Evolutionary conservation across 2,329 filamentous ascomycete species (phyloP).

Genomic region (Beauveria medogensis): DNA sequence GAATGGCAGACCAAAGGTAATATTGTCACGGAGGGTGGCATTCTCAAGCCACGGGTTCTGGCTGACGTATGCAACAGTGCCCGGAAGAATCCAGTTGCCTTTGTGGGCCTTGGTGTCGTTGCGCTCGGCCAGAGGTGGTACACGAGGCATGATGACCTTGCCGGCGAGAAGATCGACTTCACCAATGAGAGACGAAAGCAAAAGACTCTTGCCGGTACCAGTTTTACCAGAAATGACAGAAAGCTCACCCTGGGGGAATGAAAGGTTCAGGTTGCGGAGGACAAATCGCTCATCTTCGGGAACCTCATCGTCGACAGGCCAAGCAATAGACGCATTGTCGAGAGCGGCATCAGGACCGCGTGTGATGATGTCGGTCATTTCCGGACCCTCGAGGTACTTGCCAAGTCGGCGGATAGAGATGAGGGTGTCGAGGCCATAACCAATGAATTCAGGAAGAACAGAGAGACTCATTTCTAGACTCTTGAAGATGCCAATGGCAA

Average conservation of each 20-base stretch:
- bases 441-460: slow-evolving; percentile 64
- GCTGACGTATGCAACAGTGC: slow-evolving; percentile 64
- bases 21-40: slow-evolving; percentile 68
- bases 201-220: slow-evolving; percentile 67
- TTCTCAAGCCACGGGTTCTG: slow-evolving; percentile 85
- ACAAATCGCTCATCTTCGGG: slow-evolving; percentile 54
- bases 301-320: slow-evolving; percentile 59
- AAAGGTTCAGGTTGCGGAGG: slow-evolving; percentile 54
- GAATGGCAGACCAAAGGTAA: slow-evolving; percentile 66
- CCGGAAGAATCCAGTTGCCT: slow-evolving; percentile 61
- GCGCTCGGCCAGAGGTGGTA: slow-evolving; percentile 44
- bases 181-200: slow-evolving; percentile 66
- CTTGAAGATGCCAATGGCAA: slow-evolving; percentile 66
- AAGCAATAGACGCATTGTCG: slow-evolving; percentile 60
- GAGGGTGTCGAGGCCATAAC: slow-evolving; percentile 61
- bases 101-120: slow-evolving; percentile 54
- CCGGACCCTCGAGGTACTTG: slow-evolving; percentile 59
- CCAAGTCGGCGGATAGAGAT: slow-evolving; percentile 68
- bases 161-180: slow-evolving; percentile 64
- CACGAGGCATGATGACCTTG: slow-evolving; percentile 45
- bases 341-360: slow-evolving; percentile 55
- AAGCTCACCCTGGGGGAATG: slow-evolving; percentile 60
- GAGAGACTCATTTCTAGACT: slow-evolving; percentile 65
- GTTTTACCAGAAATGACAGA: slow-evolving; percentile 72
- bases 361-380: slow-evolving; percentile 47